Evolutionary conservation across 768 basidiomycete genomes (phyloP).

Genomic region (Bullera alba): DNA sequence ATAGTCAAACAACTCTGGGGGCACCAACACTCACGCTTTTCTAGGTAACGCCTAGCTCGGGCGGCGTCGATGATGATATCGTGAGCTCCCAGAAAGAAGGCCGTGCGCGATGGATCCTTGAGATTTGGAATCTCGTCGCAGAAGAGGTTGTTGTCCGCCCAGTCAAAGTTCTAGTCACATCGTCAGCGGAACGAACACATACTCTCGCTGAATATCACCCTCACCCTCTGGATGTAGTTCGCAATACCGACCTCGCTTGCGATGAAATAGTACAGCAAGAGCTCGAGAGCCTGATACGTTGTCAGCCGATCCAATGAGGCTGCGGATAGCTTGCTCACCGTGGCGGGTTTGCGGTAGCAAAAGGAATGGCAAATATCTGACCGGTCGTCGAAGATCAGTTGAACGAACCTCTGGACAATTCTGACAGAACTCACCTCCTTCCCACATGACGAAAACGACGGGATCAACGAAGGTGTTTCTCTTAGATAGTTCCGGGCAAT

Average conservation of each 20-base stretch:
- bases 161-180: constrained; percentile 47
- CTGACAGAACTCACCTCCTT: constrained; percentile 66
- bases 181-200: background rate
- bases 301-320: constrained; percentile 24
- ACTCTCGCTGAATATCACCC: constrained; percentile 1
- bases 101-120: constrained; percentile 57
- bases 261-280: constrained; percentile 81
- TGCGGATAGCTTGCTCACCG: constrained; percentile 59
- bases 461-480: constrained; percentile 89
- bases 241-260: constrained; percentile 80
- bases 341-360: constrained; percentile 63
- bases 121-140: constrained; percentile 82
- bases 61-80: constrained; percentile 71
- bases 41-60: constrained; percentile 66
- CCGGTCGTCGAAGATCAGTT: constrained; percentile 39
- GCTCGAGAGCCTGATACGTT: constrained; percentile 59
- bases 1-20: background rate
- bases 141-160: constrained; percentile 82
- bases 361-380: constrained; percentile 83
- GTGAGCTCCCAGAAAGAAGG: constrained; percentile 73
- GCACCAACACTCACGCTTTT: constrained; percentile 60
- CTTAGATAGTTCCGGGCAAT: constrained; percentile 58
- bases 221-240: constrained; percentile 64
- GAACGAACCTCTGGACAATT: background rate
- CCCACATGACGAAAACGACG: constrained; percentile 77